Percentiles rank a stretch among this genome's conserved stretches.
Evolutionary conservation across 1,139 yeast genomes (phyloP).

Genomic region (Zygosaccharomyces sapae): DNA sequence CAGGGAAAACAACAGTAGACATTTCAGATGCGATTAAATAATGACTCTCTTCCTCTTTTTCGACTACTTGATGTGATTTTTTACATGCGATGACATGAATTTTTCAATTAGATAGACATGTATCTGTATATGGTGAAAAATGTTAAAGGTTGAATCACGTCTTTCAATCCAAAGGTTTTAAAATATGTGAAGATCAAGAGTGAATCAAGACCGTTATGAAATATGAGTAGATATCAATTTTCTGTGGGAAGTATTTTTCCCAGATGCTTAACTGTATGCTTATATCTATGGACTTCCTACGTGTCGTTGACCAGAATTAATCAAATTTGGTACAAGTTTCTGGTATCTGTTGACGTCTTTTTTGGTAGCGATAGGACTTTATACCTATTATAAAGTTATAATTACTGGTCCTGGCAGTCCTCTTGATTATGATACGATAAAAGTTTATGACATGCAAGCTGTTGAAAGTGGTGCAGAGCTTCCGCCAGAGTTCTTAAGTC

Average conservation of each 20-base stretch:
- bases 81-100: constrained; percentile 2
- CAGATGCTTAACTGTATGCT: constrained; percentile 19
- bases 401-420: constrained; percentile 62
- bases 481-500: constrained; percentile 41
- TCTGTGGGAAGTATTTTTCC: constrained; percentile 23
- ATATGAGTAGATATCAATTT: not conserved
- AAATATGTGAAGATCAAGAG: not conserved
- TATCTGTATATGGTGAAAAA: not conserved
- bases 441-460: constrained; percentile 29
- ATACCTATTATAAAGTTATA: constrained; percentile 55
- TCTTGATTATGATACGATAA: constrained; percentile 44
- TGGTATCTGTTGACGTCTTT: constrained; percentile 10
- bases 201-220: not conserved
- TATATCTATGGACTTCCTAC: constrained; percentile 26
- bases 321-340: constrained; percentile 12
- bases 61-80: not conserved
- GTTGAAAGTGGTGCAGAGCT: constrained; percentile 33
- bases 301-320: constrained; percentile 18
- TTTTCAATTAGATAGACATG: not conserved
- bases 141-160: not conserved
- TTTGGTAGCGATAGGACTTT: constrained; percentile 23
- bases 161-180: not conserved
- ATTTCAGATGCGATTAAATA: constrained; percentile 9
- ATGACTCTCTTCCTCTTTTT: not conserved
- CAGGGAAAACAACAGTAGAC: constrained; percentile 37